These are phyloP conservation scores for Plasmodium chabaudi DNA, from an alignment of 169 alveolate genomes.

Conservation along the genomic window DNA sequence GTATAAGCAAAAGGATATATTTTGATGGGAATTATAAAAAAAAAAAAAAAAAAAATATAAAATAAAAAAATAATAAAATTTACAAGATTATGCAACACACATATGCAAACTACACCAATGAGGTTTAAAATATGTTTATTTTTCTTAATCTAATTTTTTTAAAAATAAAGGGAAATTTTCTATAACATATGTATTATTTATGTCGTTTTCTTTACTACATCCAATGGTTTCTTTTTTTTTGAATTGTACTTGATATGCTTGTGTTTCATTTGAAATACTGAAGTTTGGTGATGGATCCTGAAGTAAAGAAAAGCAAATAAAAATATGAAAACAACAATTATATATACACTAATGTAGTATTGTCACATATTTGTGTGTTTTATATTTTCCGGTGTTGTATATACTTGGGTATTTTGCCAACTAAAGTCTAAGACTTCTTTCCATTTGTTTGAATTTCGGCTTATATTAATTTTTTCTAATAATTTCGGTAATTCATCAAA, in stretches of 20 bases:
- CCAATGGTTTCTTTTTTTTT: not conserved
- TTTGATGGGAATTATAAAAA: too few species aligned
- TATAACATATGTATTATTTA: slow-evolving; percentile 23
- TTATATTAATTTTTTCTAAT: slow-evolving; percentile 61
- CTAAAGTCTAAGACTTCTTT: slow-evolving; percentile 49
- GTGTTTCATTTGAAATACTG: slow-evolving; percentile 26
- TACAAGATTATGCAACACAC: too few species aligned
- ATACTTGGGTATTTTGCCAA: slow-evolving; percentile 66
- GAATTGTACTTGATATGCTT: slow-evolving; percentile 20
- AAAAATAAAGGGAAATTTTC: slow-evolving; percentile 70
- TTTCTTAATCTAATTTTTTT: slow-evolving; percentile 37
- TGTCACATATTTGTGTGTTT: not conserved
- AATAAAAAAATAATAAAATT: too few species aligned
- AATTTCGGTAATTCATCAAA: slow-evolving; percentile 64
- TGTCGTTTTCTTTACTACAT: not conserved
- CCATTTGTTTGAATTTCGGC: slow-evolving; percentile 41
- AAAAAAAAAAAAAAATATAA: too few species aligned
- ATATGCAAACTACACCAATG: too few species aligned
- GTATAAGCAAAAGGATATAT: too few species aligned
- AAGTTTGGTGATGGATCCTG: slow-evolving; percentile 75
- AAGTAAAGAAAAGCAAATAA: not conserved
- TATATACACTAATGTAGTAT: too few species aligned
- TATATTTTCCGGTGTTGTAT: not conserved
- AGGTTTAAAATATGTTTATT: not conserved
- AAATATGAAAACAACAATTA: too few species aligned